These are phyloP conservation scores for Jackrogersella minutella DNA, from an alignment of 495 filamentous ascomycete genomes.

Conservation along the genomic window DNA sequence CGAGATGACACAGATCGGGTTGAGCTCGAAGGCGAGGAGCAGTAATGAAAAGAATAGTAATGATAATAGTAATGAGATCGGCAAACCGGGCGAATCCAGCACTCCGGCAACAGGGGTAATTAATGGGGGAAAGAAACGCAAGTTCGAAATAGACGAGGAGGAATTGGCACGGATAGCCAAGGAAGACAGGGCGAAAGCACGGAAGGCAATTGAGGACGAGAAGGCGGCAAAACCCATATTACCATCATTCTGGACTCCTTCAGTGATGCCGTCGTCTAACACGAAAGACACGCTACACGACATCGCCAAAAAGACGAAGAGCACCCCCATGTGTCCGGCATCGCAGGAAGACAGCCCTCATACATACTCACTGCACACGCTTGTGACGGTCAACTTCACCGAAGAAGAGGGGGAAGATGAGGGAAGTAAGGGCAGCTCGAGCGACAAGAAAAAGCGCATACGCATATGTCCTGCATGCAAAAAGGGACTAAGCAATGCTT, in stretches of 20 bases:
- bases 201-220: conserved; percentile 73
- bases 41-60: conserved; percentile 43
- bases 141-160: conserved; percentile 84
- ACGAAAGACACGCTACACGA: conserved; percentile 58
- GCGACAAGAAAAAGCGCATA: conserved; percentile 54
- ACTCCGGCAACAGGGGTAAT: conserved; percentile 9
- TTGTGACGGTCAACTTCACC: conserved; percentile 82
- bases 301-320: conserved; percentile 71
- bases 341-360: conserved; percentile 75
- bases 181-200: conserved; percentile 74
- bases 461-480: conserved; percentile 89
- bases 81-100: conserved; percentile 16
- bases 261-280: conserved; percentile 73
- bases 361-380: conserved; percentile 79
- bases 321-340: conserved; percentile 80
- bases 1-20: conserved; percentile 72
- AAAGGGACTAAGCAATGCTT: conserved; percentile 81
- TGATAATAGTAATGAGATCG: conserved; percentile 12
- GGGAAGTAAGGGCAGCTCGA: conserved; percentile 43
- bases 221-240: conserved; percentile 79
- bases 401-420: conserved; percentile 67
- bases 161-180: conserved; percentile 75
- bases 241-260: conserved; percentile 94
- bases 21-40: conserved; percentile 62
- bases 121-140: conserved; percentile 62